These are phyloP conservation scores for Emmonsia crescens DNA, from an alignment of 2,329 filamentous ascomycete genomes.

Conservation along the genomic window DNA sequence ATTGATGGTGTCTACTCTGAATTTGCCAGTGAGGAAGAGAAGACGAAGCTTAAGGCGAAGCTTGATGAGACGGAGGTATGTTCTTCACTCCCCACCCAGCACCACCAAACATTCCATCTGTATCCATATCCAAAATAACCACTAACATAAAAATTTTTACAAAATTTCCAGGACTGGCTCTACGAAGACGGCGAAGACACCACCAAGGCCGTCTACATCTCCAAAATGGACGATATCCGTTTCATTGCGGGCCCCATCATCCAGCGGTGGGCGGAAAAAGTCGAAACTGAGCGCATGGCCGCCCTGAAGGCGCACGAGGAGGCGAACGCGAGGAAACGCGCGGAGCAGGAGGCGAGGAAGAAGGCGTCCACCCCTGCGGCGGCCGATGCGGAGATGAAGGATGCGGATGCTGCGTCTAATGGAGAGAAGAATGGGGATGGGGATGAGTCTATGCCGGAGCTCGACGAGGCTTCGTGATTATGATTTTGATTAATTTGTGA, in stretches of 20 bases:
- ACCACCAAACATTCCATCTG: background rate
- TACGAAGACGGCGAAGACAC: conserved; percentile 96
- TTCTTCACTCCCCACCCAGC: conserved; percentile 7
- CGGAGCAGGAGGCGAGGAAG: conserved; percentile 55
- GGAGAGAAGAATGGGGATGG: background rate
- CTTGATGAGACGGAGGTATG: conserved; percentile 78
- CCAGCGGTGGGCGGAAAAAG: conserved; percentile 90
- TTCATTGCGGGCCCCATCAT: conserved; percentile 81
- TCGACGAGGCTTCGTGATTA: background rate
- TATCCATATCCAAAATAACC: background rate
- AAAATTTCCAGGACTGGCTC: conserved; percentile 68
- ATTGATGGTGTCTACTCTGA: conserved; percentile 84
- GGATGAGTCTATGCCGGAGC: background rate
- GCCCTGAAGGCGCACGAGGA: conserved; percentile 56
- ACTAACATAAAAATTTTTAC: background rate
- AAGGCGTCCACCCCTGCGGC: conserved; percentile 37
- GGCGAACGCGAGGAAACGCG: conserved; percentile 50
- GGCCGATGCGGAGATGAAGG: conserved; percentile 48
- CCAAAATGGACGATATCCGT: conserved; percentile 94
- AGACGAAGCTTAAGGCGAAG: conserved; percentile 72
- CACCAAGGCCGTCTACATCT: conserved; percentile 82
- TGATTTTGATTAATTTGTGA: background rate
- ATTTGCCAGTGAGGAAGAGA: conserved; percentile 85
- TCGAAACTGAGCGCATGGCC: conserved; percentile 74
- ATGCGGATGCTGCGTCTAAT: conserved; percentile 33